These are phyloP conservation scores for Dictyostelium discoideum DNA, from an alignment of 78 protist genomes.

Conservation along the genomic window dicty_2.7 NC_007089.4:654001-654500, in stretches of 20 bases:
- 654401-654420: slow-evolving; percentile 53
- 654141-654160: background rate
- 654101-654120: background rate
- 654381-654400: slow-evolving; percentile 16
- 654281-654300: slow-evolving; percentile 26
- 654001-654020: background rate
- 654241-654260: background rate
- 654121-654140: background rate
- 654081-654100: slow-evolving; percentile 30
- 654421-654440: slow-evolving; percentile 54
- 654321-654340: background rate
- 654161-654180: background rate
- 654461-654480: slow-evolving; percentile 35
- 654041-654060: background rate
- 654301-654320: background rate
- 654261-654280: background rate
- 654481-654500: slow-evolving; percentile 62
- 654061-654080: background rate
- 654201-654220: slow-evolving; percentile 2
- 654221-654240: background rate
- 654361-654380: background rate
- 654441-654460: slow-evolving; percentile 11
- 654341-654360: background rate
- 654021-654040: background rate
- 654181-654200: slow-evolving; percentile 16